Conservation (phyloP, 176 grass and related monocot genomes). For the Eleusine indica region DNA sequence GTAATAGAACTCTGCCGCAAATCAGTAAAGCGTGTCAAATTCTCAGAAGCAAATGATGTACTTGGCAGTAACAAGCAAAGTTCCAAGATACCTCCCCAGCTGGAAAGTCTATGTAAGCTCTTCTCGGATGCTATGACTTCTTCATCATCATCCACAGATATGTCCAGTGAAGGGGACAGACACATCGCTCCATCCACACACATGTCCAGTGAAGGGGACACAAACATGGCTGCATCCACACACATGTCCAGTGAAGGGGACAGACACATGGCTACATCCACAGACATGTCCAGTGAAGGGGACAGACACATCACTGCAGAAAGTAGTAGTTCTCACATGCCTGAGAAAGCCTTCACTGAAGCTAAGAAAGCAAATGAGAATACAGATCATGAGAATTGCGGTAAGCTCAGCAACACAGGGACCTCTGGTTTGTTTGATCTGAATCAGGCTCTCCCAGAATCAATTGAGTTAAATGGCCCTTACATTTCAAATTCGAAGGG, state of each 20-base stretch:
- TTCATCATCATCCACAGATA: conserved; percentile 49
- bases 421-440: conserved; percentile 48
- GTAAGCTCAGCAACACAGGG: conserved; percentile 32
- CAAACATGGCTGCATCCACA: conserved; percentile 5
- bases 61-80: conserved; percentile 40
- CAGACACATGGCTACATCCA: too few species aligned
- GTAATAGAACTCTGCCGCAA: conserved; percentile 52
- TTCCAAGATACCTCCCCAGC: conserved; percentile 28
- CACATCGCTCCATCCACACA: conserved; percentile 24
- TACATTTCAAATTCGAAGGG: conserved; percentile 25
- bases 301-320: conserved; percentile 39
- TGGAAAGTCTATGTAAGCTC: conserved; percentile 44
- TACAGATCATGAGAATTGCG: conserved; percentile 15
- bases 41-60: conserved; percentile 38
- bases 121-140: conserved; percentile 49
- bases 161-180: conserved; percentile 42
- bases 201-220: conserved; percentile 46
- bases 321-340: conserved; percentile 37
- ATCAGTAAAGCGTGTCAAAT: conserved; percentile 50
- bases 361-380: conserved; percentile 20
- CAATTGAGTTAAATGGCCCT: conserved; percentile 18
- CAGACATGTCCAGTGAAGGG: conserved; percentile 28
- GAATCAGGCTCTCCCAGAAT: conserved; percentile 36
- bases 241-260: conserved; percentile 49
- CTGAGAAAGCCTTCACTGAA: conserved; percentile 2